Percentiles rank a stretch among this genome's conserved stretches.
These are phyloP conservation scores for Aspergillus udagawae DNA, from an alignment of 2,329 filamentous ascomycete species.

Conservation along the genomic window DNA sequence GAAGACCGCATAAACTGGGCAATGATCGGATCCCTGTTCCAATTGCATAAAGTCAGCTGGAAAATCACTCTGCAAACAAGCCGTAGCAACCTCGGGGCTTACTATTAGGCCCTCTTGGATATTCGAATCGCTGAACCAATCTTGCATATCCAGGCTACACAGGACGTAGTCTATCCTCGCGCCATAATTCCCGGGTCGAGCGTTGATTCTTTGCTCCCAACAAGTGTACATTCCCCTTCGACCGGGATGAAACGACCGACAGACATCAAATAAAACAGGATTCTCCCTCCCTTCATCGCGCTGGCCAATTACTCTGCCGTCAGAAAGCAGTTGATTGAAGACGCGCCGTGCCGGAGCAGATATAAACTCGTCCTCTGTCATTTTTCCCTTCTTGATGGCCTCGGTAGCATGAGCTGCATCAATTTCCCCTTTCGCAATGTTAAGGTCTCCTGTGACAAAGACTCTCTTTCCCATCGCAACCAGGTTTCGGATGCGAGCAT, in stretches of 20 bases:
- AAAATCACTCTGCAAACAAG: neutral
- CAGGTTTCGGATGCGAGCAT: conserved; percentile 81
- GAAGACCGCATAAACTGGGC: conserved; percentile 78
- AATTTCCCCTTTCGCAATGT: conserved; percentile 65
- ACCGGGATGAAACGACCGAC: conserved; percentile 73
- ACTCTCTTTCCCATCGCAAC: conserved; percentile 76
- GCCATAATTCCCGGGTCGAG: conserved; percentile 91
- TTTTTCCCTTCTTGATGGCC: conserved; percentile 63
- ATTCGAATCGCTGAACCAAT: conserved; percentile 75
- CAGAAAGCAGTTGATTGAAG: conserved; percentile 80
- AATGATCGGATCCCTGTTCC: conserved; percentile 80
- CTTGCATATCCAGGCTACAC: conserved; percentile 71
- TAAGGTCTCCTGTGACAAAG: conserved; percentile 81
- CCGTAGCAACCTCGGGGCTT: conserved; percentile 7
- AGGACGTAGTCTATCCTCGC: conserved; percentile 91
- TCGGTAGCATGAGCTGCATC: conserved; percentile 76
- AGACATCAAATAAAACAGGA: conserved; percentile 77
- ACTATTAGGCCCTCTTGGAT: conserved; percentile 88
- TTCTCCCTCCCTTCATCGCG: conserved; percentile 66
- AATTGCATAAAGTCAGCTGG: conserved; percentile 15
- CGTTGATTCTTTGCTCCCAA: conserved; percentile 93
- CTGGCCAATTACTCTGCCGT: conserved; percentile 61
- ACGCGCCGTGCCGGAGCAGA: conserved; percentile 68
- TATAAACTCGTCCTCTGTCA: conserved; percentile 68
- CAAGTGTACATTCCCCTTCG: conserved; percentile 92